Evolutionary conservation across 2,329 filamentous ascomycete genomes (phyloP).

Genomic region (Trichoderma sp.): DNA sequence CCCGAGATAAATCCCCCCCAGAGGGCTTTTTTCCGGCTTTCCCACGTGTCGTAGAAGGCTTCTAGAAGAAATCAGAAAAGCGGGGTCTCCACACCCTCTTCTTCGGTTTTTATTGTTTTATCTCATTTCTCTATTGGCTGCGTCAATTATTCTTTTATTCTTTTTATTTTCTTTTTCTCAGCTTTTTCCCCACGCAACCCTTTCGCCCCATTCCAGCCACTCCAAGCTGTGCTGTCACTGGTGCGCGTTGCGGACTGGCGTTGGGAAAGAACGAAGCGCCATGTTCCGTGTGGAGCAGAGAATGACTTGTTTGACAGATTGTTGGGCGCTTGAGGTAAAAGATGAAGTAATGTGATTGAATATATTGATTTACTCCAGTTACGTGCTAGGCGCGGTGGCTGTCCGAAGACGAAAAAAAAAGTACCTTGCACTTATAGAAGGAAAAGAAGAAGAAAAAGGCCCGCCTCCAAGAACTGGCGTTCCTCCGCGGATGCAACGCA

Average conservation of each 20-base stretch:
- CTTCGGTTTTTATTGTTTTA: not conserved
- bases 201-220: not conserved
- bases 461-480: not conserved
- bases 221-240: not conserved
- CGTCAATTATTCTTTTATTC: not conserved
- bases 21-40: not conserved
- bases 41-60: constrained; percentile 24
- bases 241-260: not conserved
- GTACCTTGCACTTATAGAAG: not conserved
- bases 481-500: not conserved
- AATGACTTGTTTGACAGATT: not conserved
- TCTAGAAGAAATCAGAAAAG: constrained; percentile 22
- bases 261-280: not conserved
- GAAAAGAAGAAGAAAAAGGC: not conserved
- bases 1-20: not conserved
- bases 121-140: not conserved
- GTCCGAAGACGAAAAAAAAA: not conserved
- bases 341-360: not conserved
- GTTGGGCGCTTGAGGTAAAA: not conserved
- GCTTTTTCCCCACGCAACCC: not conserved
- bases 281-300: constrained; percentile 3
- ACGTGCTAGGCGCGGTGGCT: not conserved
- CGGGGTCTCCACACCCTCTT: constrained; percentile 15
- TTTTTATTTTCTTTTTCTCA: not conserved
- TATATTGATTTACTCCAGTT: not conserved